Conservation (phyloP, 192 early-diverging fungal genomes). For the Backusella circina region DNA sequence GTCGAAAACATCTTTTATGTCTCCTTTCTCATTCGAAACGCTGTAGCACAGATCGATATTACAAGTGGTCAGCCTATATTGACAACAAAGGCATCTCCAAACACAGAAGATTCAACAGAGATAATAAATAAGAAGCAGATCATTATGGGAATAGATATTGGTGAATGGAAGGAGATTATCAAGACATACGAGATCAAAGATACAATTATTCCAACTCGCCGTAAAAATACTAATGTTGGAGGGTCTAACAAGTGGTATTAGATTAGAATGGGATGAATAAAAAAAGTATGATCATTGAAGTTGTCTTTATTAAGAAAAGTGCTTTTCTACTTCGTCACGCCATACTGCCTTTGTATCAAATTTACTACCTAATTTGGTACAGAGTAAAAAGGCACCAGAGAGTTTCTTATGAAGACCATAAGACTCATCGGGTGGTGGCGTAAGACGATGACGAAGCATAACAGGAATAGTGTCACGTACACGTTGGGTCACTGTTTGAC, state of each 20-base stretch:
- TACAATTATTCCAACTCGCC: constrained; percentile 62
- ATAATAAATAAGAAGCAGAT: constrained; percentile 76
- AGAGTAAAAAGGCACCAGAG: constrained; percentile 89
- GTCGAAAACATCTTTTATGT: constrained; percentile 97
- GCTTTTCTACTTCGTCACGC: constrained; percentile 26
- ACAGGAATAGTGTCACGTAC: constrained; percentile 89
- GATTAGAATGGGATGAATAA: no score
- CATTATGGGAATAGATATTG: constrained; percentile 68
- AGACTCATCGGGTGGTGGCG: constrained; percentile 97
- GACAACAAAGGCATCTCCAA: constrained; percentile 61
- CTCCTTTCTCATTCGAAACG: constrained; percentile 93
- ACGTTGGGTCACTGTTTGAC: constrained; percentile 76
- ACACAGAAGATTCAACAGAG: constrained; percentile 59
- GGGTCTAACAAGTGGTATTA: background rate
- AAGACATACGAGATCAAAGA: constrained; percentile 58
- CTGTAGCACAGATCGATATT: constrained; percentile 71
- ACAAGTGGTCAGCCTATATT: constrained; percentile 64
- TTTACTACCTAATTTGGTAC: constrained; percentile 65
- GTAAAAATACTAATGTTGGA: background rate
- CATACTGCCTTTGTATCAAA: constrained; percentile 36
- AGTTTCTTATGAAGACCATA: constrained; percentile 95
- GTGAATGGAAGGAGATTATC: constrained; percentile 67
- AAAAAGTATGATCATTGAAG: background rate
- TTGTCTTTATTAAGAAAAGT: background rate
- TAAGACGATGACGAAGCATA: constrained; percentile 91